Evolutionary conservation across 1,284 basidiomycete genomes (phyloP).

Genomic region (Gomphus sp.): DNA sequence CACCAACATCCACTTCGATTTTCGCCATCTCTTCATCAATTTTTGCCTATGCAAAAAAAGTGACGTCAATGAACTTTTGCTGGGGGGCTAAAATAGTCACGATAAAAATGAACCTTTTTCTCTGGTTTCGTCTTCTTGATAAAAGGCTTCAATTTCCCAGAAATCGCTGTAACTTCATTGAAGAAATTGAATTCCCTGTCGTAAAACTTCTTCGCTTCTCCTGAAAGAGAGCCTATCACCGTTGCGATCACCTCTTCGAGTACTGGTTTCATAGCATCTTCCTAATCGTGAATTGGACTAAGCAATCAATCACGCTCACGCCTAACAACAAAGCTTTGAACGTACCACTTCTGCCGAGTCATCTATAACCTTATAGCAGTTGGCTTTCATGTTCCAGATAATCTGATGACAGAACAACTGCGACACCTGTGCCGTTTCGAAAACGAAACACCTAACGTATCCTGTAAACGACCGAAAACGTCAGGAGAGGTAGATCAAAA

Average conservation of each 20-base stretch:
- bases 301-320: neutral
- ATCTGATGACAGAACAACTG: conserved; percentile 99
- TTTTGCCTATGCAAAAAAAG: conserved; percentile 60
- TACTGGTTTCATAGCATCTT: conserved; percentile 91
- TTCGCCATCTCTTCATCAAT: conserved; percentile 99
- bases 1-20: conserved; percentile 86
- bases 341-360: conserved; percentile 76
- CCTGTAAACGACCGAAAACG: conserved; percentile 35
- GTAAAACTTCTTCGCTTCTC: conserved; percentile 88
- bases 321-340: conserved; percentile 8
- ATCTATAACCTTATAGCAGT: conserved; percentile 74
- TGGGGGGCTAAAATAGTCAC: neutral
- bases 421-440: conserved; percentile 95
- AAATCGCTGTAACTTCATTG: conserved; percentile 93
- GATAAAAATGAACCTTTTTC: conserved; percentile 67
- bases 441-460: conserved; percentile 94
- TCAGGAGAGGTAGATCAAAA: neutral
- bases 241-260: conserved; percentile 83
- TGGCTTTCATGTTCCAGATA: conserved; percentile 99
- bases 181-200: conserved; percentile 96
- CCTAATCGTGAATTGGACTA: conserved; percentile 32
- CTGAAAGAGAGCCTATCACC: conserved; percentile 82
- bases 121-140: conserved; percentile 95
- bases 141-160: conserved; percentile 93
- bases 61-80: neutral